Percentiles rank a stretch among this genome's conserved stretches.
Conservation (phyloP, 2,329 filamentous ascomycete species). For the Blumeria hordei region DNA sequence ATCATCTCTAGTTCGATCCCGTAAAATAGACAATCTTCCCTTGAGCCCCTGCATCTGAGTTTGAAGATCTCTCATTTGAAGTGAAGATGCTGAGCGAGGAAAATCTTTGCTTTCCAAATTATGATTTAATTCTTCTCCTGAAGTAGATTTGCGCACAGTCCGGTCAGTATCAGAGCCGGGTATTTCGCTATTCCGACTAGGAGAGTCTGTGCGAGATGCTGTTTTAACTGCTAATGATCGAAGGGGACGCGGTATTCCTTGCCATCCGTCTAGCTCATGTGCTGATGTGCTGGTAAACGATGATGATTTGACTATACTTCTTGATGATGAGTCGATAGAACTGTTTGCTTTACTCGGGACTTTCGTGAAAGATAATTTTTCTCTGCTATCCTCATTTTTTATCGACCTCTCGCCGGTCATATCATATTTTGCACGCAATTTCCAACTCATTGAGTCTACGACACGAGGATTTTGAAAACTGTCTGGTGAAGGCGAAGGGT, state of each 20-base stretch:
- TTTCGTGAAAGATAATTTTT: no score
- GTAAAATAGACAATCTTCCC: constrained; percentile 40
- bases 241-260: no score
- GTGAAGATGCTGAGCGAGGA: constrained; percentile 12
- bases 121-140: constrained; percentile 8
- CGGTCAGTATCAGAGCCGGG: constrained; percentile 8
- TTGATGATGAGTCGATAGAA: no score
- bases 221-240: no score
- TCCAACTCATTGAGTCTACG: background rate
- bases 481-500: constrained; percentile 12
- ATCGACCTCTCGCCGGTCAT: no score
- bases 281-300: no score
- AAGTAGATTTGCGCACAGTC: constrained; percentile 5
- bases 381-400: no score
- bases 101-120: constrained; percentile 8
- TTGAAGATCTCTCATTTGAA: constrained; percentile 31
- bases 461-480: background rate
- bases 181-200: constrained; percentile 26
- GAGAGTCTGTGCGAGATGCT: constrained; percentile 15
- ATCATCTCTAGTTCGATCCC: constrained; percentile 38
- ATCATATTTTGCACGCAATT: no score
- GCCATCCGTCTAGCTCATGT: no score
- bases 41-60: constrained; percentile 45
- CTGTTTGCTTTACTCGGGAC: no score
- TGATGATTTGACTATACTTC: no score